Conservation (phyloP, 1,284 basidiomycete species). For the Lentinula novae-zelandiae region DNA sequence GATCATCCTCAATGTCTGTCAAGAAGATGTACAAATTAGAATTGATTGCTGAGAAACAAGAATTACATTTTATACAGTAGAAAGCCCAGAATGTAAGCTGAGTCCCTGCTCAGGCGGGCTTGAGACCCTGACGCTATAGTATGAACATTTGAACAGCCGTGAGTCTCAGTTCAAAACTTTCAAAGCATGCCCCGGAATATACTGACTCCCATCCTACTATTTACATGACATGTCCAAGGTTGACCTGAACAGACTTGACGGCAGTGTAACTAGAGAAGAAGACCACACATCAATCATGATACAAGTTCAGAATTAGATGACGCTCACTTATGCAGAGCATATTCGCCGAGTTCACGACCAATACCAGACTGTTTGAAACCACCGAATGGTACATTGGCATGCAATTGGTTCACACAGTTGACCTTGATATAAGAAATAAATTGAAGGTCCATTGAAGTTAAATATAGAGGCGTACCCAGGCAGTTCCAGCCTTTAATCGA, state of each 20-base stretch:
- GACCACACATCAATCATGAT: slow-evolving; percentile 2
- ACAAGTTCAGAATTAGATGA: neutral
- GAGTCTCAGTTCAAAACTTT: no score
- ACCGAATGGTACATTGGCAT: slow-evolving; percentile 11
- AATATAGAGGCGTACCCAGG: slow-evolving; percentile 37
- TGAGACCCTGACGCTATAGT: no score
- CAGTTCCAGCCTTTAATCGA: slow-evolving; percentile 71
- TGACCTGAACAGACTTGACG: slow-evolving; percentile 76
- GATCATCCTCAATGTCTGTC: no score
- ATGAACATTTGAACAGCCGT: no score
- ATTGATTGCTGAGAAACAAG: no score
- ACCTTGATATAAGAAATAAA: neutral
- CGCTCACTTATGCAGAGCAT: slow-evolving; percentile 42
- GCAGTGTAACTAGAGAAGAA: slow-evolving; percentile 57
- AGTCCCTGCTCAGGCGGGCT: no score
- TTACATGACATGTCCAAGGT: slow-evolving; percentile 39
- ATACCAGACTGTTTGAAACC: slow-evolving; percentile 55
- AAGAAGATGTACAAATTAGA: no score
- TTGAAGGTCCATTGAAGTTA: neutral
- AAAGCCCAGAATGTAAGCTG: no score
- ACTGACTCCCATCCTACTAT: no score
- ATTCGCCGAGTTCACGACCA: slow-evolving; percentile 64
- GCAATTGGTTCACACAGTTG: slow-evolving; percentile 4
- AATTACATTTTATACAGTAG: no score
- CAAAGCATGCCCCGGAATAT: no score